Percentiles rank a stretch among this genome's conserved stretches.
These are phyloP conservation scores for Russula foetens DNA, from an alignment of 768 basidiomycete species.

Conservation along the genomic window DNA sequence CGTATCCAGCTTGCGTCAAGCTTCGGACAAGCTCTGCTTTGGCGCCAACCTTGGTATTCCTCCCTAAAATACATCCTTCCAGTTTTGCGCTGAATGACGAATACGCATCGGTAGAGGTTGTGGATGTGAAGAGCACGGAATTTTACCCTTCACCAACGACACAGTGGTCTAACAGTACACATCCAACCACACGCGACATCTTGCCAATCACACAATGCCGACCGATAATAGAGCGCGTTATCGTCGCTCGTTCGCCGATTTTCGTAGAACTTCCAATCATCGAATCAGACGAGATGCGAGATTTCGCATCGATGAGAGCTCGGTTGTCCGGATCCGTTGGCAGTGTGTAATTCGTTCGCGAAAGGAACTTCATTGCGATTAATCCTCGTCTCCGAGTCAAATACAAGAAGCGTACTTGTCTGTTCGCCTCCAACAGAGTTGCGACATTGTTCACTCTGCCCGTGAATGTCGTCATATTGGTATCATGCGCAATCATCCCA, in stretches of 20 bases:
- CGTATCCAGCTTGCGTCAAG: conserved; percentile 72
- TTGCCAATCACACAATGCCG: conserved; percentile 77
- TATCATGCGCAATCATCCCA: conserved; percentile 52
- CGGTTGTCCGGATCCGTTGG: conserved; percentile 56
- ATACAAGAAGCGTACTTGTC: conserved; percentile 44
- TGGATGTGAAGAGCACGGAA: neutral
- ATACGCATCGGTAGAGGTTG: conserved; percentile 1
- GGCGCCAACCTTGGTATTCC: conserved; percentile 59
- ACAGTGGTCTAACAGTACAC: conserved; percentile 84
- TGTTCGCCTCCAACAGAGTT: conserved; percentile 72
- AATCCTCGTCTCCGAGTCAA: conserved; percentile 7
- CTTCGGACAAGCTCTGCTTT: conserved; percentile 63
- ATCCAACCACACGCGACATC: conserved; percentile 76
- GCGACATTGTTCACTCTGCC: conserved; percentile 71
- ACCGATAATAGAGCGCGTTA: conserved; percentile 55
- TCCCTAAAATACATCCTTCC: conserved; percentile 69
- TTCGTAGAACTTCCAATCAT: conserved; percentile 78
- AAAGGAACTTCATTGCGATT: conserved; percentile 39
- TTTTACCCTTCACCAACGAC: conserved; percentile 75
- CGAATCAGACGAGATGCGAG: conserved; percentile 77
- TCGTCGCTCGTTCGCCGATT: conserved; percentile 67
- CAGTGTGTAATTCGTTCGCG: conserved; percentile 41
- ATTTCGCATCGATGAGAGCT: conserved; percentile 67
- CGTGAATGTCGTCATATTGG: conserved; percentile 35
- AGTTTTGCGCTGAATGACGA: conserved; percentile 61